Percentiles rank a stretch among this genome's conserved stretches.
Evolutionary conservation across 495 filamentous ascomycete species (phyloP).

Genomic region (Podospora sp.): DNA sequence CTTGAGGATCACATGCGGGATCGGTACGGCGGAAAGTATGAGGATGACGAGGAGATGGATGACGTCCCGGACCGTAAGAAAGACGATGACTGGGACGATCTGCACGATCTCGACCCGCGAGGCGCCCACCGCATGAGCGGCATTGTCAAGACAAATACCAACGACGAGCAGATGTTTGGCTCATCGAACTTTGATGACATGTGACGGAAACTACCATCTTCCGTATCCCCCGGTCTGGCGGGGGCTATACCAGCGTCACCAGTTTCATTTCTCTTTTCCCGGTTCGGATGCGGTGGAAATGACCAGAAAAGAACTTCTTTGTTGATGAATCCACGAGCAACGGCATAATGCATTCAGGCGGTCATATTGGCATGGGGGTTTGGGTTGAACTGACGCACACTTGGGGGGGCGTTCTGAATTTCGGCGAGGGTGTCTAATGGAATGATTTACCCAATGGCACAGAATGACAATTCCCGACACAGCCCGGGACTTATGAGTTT

Average conservation of each 20-base stretch:
- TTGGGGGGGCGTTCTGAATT: slow-evolving; percentile 29
- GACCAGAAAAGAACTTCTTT: slow-evolving; percentile 25
- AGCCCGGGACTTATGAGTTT: not conserved
- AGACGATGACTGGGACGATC: slow-evolving; percentile 53
- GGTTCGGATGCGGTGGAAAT: slow-evolving; percentile 16
- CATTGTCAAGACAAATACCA: slow-evolving; percentile 65
- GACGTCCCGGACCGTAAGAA: slow-evolving; percentile 51
- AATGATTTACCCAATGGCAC: slow-evolving; percentile 22
- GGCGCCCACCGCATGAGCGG: slow-evolving; percentile 71
- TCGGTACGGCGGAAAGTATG: slow-evolving; percentile 65
- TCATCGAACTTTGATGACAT: slow-evolving; percentile 66
- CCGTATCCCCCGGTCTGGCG: slow-evolving; percentile 22
- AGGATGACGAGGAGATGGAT: slow-evolving; percentile 59
- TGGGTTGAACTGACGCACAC: slow-evolving; percentile 26
- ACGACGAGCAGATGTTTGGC: slow-evolving; percentile 73
- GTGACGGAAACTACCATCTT: slow-evolving; percentile 25
- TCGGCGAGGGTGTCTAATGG: slow-evolving; percentile 19
- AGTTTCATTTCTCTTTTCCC: slow-evolving; percentile 4
- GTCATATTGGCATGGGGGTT: slow-evolving; percentile 31
- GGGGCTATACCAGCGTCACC: not conserved
- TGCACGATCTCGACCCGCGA: slow-evolving; percentile 46
- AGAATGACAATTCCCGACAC: slow-evolving; percentile 18
- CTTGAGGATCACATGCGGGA: slow-evolving; percentile 85
- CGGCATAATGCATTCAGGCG: slow-evolving; percentile 38
- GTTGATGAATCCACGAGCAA: slow-evolving; percentile 34